phyloP scores from a whole-genome alignment of 169 alveolate genomes.

The Plasmodium gaboni region DNA sequence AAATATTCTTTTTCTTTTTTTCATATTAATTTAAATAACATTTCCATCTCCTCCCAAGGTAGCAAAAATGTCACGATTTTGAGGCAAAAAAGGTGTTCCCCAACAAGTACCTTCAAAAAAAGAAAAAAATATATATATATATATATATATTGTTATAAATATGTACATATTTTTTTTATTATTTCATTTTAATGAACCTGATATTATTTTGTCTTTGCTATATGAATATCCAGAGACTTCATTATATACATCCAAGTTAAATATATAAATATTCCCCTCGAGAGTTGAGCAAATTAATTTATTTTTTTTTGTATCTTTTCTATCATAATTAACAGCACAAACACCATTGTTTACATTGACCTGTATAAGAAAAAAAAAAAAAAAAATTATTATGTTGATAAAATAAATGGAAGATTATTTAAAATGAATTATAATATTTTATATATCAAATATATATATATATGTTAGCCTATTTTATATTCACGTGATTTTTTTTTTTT shows the following conservation, averaged over 20 bases:
- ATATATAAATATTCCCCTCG: slow-evolving; percentile 90
- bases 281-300: slow-evolving; percentile 91
- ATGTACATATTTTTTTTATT: not conserved
- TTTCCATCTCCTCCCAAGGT: slow-evolving; percentile 93
- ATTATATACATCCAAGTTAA: slow-evolving; percentile 90
- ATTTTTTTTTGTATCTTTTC: slow-evolving; percentile 91
- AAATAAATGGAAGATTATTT: not conserved
- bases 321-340: slow-evolving; percentile 91
- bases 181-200: slow-evolving; percentile 27
- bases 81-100: slow-evolving; percentile 94
- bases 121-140: not conserved
- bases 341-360: slow-evolving; percentile 91
- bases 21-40: slow-evolving; percentile 38
- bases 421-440: not conserved
- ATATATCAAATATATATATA: not conserved
- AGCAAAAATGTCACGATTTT: slow-evolving; percentile 92
- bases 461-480: not conserved
- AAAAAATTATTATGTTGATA: not conserved
- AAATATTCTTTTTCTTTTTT: not conserved
- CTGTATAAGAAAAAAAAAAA: slow-evolving; percentile 50
- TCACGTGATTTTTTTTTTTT: slow-evolving; percentile 74
- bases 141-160: not conserved
- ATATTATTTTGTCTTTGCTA: slow-evolving; percentile 81
- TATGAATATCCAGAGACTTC: slow-evolving; percentile 89
- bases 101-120: slow-evolving; percentile 91